Evolutionary conservation across 2,329 filamentous ascomycete genomes (phyloP), one percentile per base, ranked within the genome.

Genomic region (Dactylellina cionopaga): DNA sequence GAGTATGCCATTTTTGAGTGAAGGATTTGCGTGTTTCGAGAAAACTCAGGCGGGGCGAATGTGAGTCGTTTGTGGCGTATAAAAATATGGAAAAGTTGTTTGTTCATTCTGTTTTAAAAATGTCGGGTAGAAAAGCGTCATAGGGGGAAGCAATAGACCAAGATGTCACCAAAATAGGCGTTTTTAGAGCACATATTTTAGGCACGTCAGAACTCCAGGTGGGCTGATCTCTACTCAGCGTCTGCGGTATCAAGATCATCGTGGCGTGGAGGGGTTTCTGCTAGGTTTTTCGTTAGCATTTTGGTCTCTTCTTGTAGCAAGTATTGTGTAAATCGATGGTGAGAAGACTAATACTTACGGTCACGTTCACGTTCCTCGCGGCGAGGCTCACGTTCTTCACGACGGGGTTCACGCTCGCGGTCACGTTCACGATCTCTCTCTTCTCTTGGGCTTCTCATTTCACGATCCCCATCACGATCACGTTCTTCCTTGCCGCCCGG

Each of bases 211-310:
- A 55, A 41, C 7, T 22, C 44, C 31, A 17, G 31, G 11, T 24
- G 51, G 31, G 13, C 58, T 64, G 62, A 46, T 51, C 55, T 66
- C 75, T 77, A 77, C 43, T 77, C 76, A 39, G 76, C 76, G 39
- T 98, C 95, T 78, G 93, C 94, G 79, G 95, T 93, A 81, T 99
- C 95, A 80, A 98, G 87, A 80, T 99, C 95, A 81, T 99, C 95
- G 79, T 96, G 92, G 44, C 58, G 59, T 51, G 54, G 56, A 22
- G 15, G 80, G 77, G 81, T 71, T 41, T 71, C 66, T 71, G 83
- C 82, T 77, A 60, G 75, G 62, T 75, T 76, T 75, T 73, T 79
- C 52, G 31, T 31, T 33, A 47, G 74, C 75, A 76, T 77, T 78
- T 74, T 76, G 62, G 22, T 72, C 46, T n/a, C 3, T 33, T 33